Evolutionary conservation across 306 rosid genomes (phyloP).

Genomic region (Rosa rugosa): DNA sequence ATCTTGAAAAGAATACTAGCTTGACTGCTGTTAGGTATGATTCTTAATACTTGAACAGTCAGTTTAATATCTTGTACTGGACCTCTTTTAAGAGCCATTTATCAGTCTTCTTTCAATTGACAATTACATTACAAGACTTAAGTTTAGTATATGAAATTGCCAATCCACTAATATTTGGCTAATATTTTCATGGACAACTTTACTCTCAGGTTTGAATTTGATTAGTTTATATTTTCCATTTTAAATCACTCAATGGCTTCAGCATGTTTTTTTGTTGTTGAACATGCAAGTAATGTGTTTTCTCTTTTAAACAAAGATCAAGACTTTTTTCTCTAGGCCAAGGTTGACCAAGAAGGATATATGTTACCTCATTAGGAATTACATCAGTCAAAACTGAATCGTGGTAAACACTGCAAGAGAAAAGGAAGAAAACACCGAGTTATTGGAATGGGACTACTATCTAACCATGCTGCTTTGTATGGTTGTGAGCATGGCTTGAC

Average conservation of each 20-base stretch:
- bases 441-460: not conserved
- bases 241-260: not conserved
- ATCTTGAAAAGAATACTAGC: constrained; percentile 43
- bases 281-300: not conserved
- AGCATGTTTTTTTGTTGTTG: not conserved
- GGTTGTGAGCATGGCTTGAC: too few relatives aligned
- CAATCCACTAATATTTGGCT: not conserved
- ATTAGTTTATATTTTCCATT: not conserved
- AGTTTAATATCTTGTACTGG: not conserved
- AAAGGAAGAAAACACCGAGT: not conserved
- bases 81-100: not conserved
- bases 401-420: not conserved
- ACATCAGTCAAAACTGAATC: not conserved
- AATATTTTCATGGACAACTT: not conserved
- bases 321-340: not conserved
- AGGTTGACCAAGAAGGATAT: not conserved
- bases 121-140: not conserved
- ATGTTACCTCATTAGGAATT: not conserved
- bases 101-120: not conserved
- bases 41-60: constrained; percentile 4
- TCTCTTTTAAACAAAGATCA: not conserved
- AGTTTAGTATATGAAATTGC: not conserved
- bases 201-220: not conserved
- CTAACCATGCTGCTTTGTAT: too few relatives aligned
- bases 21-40: constrained; percentile 78